Evolutionary conservation across 129 eudicot species (phyloP).

Genomic region (Escallonia herrerae): DNA sequence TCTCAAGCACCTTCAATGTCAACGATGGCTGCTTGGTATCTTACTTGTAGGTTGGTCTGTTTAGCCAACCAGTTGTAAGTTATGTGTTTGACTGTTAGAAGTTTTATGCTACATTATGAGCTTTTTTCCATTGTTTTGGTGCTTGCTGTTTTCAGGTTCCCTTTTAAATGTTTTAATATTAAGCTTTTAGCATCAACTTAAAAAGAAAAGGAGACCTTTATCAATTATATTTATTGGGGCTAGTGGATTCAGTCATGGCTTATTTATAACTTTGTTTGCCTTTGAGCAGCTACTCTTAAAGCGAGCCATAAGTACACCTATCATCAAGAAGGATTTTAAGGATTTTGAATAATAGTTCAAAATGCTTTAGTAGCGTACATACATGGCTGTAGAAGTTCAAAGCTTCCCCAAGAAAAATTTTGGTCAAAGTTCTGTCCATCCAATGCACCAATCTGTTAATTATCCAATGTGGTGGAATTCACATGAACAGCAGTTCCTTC

Average conservation of each 20-base stretch:
- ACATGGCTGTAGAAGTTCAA: slow-evolving; percentile 14
- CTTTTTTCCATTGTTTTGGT: too few relatives aligned
- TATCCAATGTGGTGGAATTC: slow-evolving; percentile 32
- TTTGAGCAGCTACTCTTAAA: slow-evolving; percentile 7
- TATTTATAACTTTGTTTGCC: background rate
- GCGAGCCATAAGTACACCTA: background rate
- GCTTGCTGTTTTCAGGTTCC: too few relatives aligned
- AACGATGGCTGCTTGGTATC: too few relatives aligned
- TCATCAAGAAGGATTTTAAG: background rate
- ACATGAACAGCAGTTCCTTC: slow-evolving; percentile 19
- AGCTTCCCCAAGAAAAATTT: slow-evolving; percentile 10
- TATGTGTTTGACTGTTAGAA: too few relatives aligned
- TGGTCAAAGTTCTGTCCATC: slow-evolving; percentile 6
- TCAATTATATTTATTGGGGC: background rate
- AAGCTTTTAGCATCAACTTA: too few relatives aligned
- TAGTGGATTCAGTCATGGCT: background rate
- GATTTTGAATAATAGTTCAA: slow-evolving; percentile 7
- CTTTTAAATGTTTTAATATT: too few relatives aligned
- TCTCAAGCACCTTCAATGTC: too few relatives aligned
- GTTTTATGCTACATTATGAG: too few relatives aligned
- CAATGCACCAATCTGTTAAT: slow-evolving; percentile 21
- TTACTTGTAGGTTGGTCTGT: too few relatives aligned
- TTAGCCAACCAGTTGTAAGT: too few relatives aligned
- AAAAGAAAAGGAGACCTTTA: too few relatives aligned
- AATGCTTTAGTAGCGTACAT: slow-evolving; percentile 6